phyloP scores from a whole-genome alignment of 202 grass and related monocot species.

The Zoysia matrella region DNA sequence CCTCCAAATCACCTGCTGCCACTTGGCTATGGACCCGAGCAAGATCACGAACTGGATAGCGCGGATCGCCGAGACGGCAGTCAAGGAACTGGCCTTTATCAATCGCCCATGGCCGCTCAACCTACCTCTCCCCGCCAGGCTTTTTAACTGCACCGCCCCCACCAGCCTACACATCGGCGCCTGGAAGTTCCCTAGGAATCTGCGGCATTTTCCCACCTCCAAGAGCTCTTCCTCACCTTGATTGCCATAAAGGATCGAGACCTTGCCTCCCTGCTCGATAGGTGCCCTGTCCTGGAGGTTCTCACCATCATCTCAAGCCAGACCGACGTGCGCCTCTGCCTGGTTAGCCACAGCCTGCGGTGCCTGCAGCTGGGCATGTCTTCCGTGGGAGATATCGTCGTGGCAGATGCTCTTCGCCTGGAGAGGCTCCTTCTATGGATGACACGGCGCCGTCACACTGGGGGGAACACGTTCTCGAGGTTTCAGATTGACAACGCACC shows the following conservation, averaged over 20 bases:
- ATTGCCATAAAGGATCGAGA: neutral
- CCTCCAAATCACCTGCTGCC: slow-evolving; percentile 33
- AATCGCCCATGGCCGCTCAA: slow-evolving; percentile 21
- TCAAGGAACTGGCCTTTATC: slow-evolving; percentile 44
- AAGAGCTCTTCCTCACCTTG: neutral
- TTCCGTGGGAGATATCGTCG: slow-evolving; percentile 14
- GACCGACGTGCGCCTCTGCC: slow-evolving; percentile 1
- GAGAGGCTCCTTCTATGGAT: slow-evolving; percentile 33
- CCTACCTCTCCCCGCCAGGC: neutral
- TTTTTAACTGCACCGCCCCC: slow-evolving; percentile 32
- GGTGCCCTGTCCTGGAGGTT: slow-evolving; percentile 22
- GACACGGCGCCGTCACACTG: no score
- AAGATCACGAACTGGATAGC: slow-evolving; percentile 26
- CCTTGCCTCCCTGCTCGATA: slow-evolving; percentile 14
- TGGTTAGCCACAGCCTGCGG: slow-evolving; percentile 21
- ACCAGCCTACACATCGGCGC: slow-evolving; percentile 11
- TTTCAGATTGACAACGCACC: no score
- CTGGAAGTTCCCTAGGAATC: slow-evolving; percentile 1
- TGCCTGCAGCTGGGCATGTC: slow-evolving; percentile 24
- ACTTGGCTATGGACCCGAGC: neutral
- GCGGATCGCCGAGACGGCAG: slow-evolving; percentile 42
- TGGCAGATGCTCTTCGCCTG: slow-evolving; percentile 12
- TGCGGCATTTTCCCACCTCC: neutral
- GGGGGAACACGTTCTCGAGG: no score
- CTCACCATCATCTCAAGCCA: slow-evolving; percentile 32